Base-by-base conservation (phyloP, 83 land plant genomes). In the Diphasiastrum complanatum region DNA sequence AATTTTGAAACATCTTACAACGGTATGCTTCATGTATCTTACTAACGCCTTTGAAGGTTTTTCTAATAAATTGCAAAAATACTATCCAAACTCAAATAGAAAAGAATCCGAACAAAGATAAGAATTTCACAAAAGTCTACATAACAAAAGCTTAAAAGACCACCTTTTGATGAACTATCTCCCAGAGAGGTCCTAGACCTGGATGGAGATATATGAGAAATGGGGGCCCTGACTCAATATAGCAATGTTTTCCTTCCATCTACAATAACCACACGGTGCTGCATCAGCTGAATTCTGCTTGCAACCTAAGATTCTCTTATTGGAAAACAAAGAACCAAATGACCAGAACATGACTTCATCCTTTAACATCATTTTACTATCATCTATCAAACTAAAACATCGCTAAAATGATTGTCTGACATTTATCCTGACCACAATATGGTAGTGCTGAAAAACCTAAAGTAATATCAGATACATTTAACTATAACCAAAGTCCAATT, bases 161-260 rank as follows among this genome's bases (percentile, higher is more conserved):
- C 40, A 88, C 97, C 79, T 92, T 92, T 69, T 92, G 95, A 51
- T 86, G 78, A 8, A 75, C 71, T 14, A 92, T 76, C 63, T 83
- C 79, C 97, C 97, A 92, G 24, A 92, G 81, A 43, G 91, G 96
- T 27, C 99, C 99, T 40, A 95, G 64, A 36, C 96, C 91, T 31
- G 99, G 99, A 75, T 95, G 96, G 22, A 89, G 78, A 64, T 89
- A 68, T 60, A 79, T 71, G 52, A 95, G 78, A 72, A 67, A 95
- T 45, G 99, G 99, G 10, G 99, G 99, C 36, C 85, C 89, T 69
- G 75, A 73, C 45, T 86, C 67, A 26, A 76, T 29, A 53, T 95
- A 89, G 6, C 75, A 67, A 16, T 70, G 80, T 62, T 89, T 89
- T 64, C 76, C 74, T 58, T 76, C 82, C 71, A 95, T 74, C 99